Evolutionary conservation across 2,329 filamentous ascomycete genomes (phyloP).

Genomic region (Diaporthe citrichinensis): DNA sequence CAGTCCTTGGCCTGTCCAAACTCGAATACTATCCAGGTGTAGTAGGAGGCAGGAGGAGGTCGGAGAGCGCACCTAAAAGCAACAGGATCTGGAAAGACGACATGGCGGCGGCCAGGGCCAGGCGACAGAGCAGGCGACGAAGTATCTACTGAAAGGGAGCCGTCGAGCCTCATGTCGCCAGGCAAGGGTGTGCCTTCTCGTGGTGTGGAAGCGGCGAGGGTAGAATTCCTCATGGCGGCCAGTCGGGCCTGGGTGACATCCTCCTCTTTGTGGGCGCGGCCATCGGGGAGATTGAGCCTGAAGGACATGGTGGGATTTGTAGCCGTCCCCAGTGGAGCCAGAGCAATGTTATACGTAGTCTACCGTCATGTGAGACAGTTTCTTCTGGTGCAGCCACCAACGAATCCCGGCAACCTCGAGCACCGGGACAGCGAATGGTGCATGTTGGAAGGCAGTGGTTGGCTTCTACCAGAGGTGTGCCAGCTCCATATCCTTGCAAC

Average conservation of each 20-base stretch:
- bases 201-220: slow-evolving; percentile 43
- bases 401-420: slow-evolving; percentile 32
- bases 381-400: slow-evolving; percentile 33
- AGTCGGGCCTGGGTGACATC: slow-evolving; percentile 53
- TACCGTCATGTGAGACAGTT: slow-evolving; percentile 32
- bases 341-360: slow-evolving; percentile 27
- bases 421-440: slow-evolving; percentile 33
- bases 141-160: slow-evolving; percentile 43
- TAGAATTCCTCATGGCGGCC: slow-evolving; percentile 48
- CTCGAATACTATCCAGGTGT: background rate
- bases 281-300: slow-evolving; percentile 52
- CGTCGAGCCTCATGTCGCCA: slow-evolving; percentile 44
- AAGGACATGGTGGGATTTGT: slow-evolving; percentile 54
- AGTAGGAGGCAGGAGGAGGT: background rate
- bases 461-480: slow-evolving; percentile 17
- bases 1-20: background rate
- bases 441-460: slow-evolving; percentile 35
- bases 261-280: slow-evolving; percentile 54
- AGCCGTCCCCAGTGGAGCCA: slow-evolving; percentile 15
- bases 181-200: slow-evolving; percentile 40
- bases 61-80: slow-evolving; percentile 63
- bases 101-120: slow-evolving; percentile 55
- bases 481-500: slow-evolving; percentile 12
- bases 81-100: slow-evolving; percentile 72
- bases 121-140: slow-evolving; percentile 47